Evolutionary conservation across 768 basidiomycete species (phyloP).

Genomic region (Rhodotorula paludigena): DNA sequence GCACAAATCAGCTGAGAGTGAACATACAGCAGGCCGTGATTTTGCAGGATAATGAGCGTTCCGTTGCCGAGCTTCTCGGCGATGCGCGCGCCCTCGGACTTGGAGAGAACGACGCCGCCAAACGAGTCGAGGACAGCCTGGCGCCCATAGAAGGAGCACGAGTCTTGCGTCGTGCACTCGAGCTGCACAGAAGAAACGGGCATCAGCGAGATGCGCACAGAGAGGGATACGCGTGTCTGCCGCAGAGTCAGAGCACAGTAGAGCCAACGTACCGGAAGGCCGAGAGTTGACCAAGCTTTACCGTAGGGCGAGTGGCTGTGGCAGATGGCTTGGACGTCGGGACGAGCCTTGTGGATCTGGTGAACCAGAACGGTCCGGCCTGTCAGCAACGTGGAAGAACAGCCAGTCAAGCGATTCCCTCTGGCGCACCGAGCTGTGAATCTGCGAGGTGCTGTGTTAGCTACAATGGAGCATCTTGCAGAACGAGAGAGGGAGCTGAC

Average conservation of each 20-base stretch:
- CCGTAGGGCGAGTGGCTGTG: constrained; percentile 46
- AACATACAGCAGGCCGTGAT: constrained; percentile 43
- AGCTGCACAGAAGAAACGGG: constrained; percentile 40
- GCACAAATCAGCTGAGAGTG: background rate
- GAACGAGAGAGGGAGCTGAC: constrained; percentile 49
- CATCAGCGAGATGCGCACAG: no score
- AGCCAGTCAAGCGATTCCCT: no score
- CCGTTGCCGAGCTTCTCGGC: constrained; percentile 44
- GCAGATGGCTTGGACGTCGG: constrained; percentile 49
- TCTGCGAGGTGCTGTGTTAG: background rate
- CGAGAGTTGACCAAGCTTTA: constrained; percentile 55
- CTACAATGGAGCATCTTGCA: background rate
- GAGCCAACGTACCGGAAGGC: constrained; percentile 36
- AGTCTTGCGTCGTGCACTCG: constrained; percentile 53
- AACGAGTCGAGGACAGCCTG: constrained; percentile 52
- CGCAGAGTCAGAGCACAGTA: background rate
- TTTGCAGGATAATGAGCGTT: constrained; percentile 43
- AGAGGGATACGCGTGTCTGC: background rate
- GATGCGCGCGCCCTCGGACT: constrained; percentile 53
- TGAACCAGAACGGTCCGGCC: constrained; percentile 5
- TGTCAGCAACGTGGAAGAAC: no score
- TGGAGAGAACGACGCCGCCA: constrained; percentile 54
- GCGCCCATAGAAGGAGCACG: constrained; percentile 46
- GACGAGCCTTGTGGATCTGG: constrained; percentile 46
- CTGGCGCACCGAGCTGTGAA: background rate